These are phyloP conservation scores for Yamadazyma atmosphaerica DNA, from an alignment of 1,139 yeast species.

Conservation along the genomic window DNA sequence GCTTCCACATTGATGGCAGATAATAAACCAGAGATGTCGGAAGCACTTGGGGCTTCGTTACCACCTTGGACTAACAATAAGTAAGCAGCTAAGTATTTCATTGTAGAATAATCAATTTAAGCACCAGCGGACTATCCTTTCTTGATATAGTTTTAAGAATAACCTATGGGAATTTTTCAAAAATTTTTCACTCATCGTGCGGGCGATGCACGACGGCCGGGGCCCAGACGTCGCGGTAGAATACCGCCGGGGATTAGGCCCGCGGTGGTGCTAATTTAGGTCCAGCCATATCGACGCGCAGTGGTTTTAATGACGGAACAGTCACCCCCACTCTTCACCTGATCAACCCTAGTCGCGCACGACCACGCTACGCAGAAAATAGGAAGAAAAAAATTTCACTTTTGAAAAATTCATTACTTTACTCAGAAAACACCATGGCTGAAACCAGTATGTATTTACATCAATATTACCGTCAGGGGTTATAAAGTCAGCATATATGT, in stretches of 20 bases:
- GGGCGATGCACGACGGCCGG: not conserved
- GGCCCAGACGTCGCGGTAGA: too few relatives aligned
- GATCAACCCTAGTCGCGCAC: not conserved
- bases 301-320: too few relatives aligned
- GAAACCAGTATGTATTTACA: slow-evolving; percentile 49
- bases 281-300: not conserved
- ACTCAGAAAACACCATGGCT: slow-evolving; percentile 35
- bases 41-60: slow-evolving; percentile 74
- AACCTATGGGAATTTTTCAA: not conserved
- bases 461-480: too few relatives aligned
- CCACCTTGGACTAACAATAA: slow-evolving; percentile 86
- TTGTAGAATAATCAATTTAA: slow-evolving; percentile 58
- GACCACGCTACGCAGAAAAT: slow-evolving; percentile 1
- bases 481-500: not conserved
- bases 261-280: too few relatives aligned
- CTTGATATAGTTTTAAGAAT: slow-evolving; percentile 9
- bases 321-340: not conserved
- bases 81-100: slow-evolving; percentile 93
- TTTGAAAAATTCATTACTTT: slow-evolving; percentile 9
- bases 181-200: not conserved
- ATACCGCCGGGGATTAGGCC: too few relatives aligned
- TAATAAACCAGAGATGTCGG: slow-evolving; percentile 69
- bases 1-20: slow-evolving; percentile 78
- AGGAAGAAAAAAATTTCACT: slow-evolving; percentile 8
- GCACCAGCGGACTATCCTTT: slow-evolving; percentile 61